Evolutionary conservation across 2,329 filamentous ascomycete species (phyloP), one percentile per base, ranked within the genome.

Genomic region (Aurifilum marmelostoma): DNA sequence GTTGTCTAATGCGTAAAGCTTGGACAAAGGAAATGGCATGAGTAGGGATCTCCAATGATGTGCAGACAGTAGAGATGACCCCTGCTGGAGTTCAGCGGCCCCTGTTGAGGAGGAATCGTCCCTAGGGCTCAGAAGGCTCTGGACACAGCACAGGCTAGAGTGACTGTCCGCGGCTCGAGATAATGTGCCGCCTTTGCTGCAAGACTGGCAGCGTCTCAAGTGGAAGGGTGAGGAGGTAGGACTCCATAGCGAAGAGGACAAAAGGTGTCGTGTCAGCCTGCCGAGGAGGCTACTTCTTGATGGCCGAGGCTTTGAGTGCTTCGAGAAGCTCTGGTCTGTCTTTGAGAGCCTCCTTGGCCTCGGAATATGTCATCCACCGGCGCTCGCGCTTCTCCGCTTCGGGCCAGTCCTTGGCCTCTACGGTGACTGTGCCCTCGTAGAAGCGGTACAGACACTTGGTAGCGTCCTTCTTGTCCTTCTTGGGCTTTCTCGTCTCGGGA

Each of bases 371-470:
- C 79, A 97, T 93, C 96, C 96, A 99, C 78, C 91, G 88, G 71
- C 96, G 89, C 79, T 91, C 91, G 76, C 96, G 88, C 85, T 97
- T 98, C 80, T 97, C 89, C 83, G 88, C 91, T 83, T 99, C 96
- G 1, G 96, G 96, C 96, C 96, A 99, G 69, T 94, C 89, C 21
- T 85, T 83, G 79, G 96, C 92, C 82, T 97, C 93, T 76, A 90
- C 90, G 72, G 91, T 88, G 71, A 99, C 96, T n/a, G 88, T 91
- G 72, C 90, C 94, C 81, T 98, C 92, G 81, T 89, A 96, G 81
- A 95, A 96, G 74, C 91, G 89, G 79, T 94, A 95, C 66, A 89
- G 79, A 50, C 90, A 87, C 78, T 89, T 89, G 71, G 88, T 88
- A 69, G 84, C 84, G 37, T 86, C 61, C 39, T 63, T 63, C 41